Evolutionary conservation across 225 moss, liverwort and hornwort genomes (phyloP), one percentile per base, ranked within the genome.

Genomic region (Ulota crispa): DNA sequence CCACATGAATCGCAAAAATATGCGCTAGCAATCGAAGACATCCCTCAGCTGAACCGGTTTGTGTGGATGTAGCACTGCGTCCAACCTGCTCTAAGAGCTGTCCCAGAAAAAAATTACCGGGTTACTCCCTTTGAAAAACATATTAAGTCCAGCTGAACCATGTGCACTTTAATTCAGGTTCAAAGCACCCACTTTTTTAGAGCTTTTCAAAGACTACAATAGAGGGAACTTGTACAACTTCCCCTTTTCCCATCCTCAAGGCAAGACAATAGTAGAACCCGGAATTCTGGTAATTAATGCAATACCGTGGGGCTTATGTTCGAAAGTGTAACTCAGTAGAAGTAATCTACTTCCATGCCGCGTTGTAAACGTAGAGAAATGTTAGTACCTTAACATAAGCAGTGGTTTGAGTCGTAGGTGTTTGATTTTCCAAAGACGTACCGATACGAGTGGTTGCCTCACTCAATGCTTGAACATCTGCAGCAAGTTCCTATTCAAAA

Each of bases 1-100:
- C 90, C 45, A 94, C 95, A 86, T 99, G 95, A 68, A 93, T 75
- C 73, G 95, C 88, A 89, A 95, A 98, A 76, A 92, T 82, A 76
- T 94, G 94, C 27, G 94, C 94, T 80, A 96, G 41, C 62, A 99
- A 84, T 81, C 88, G 89, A 64, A 93, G 92, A 82, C 93, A 95
- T 39, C 94, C 89, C 43, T 91, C 91, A 79, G 92, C 92, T 69
- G 91, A 83, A 82, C 91, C 89, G 24, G 70, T 69, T 42, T 81
- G 86, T 31, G 73, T 68, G 52, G 66, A 80, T 43, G 90, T 32
- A 77, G 91, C 88, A 83, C 82, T 72, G 66, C 80, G 87, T 65
- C 93, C 93, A 36, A 98, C 68, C 82, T 94, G 89, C 70, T 89
- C 85, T 70, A 99, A 70, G 31, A 96, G 88, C 94, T 99, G 92